These are phyloP conservation scores for Boletus fagicola DNA, from an alignment of 768 basidiomycete species.

Conservation along the genomic window DNA sequence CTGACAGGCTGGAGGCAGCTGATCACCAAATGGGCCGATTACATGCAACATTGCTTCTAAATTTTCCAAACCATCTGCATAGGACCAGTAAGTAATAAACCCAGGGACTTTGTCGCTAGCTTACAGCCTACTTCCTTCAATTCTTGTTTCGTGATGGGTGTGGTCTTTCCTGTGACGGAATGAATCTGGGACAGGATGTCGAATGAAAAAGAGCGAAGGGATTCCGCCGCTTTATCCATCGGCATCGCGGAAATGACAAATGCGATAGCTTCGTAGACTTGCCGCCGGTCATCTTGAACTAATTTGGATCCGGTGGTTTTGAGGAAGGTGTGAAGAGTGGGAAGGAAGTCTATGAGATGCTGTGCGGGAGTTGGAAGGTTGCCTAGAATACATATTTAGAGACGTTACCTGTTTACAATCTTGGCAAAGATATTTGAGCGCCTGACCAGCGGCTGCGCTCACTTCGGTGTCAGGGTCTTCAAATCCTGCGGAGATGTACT, in stretches of 20 bases:
- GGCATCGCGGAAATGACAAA: slow-evolving; percentile 95
- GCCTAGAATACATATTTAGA: slow-evolving; percentile 7
- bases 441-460: slow-evolving; percentile 90
- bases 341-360: slow-evolving; percentile 90
- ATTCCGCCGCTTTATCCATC: slow-evolving; percentile 81
- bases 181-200: slow-evolving; percentile 83
- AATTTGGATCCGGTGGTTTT: slow-evolving; percentile 76
- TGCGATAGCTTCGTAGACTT: slow-evolving; percentile 95
- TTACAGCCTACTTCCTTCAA: slow-evolving; percentile 65
- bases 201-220: slow-evolving; percentile 80
- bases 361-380: slow-evolving; percentile 29
- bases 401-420: slow-evolving; percentile 80
- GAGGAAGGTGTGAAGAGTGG: slow-evolving; percentile 88
- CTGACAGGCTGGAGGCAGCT: slow-evolving; percentile 76
- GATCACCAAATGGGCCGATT: slow-evolving; percentile 77
- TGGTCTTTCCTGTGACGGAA: slow-evolving; percentile 51
- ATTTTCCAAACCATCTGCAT: slow-evolving; percentile 81
- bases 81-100: slow-evolving; percentile 10
- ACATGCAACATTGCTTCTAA: slow-evolving; percentile 89
- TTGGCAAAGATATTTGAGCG: slow-evolving; percentile 94
- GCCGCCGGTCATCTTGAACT: slow-evolving; percentile 80
- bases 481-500: slow-evolving; percentile 92
- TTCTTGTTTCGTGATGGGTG: slow-evolving; percentile 65
- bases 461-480: slow-evolving; percentile 79
- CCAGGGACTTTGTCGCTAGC: slow-evolving; percentile 25